Evolutionary conservation across 164 flowering plant genomes (phyloP).

Genomic region (Nymphaea colorata): DNA sequence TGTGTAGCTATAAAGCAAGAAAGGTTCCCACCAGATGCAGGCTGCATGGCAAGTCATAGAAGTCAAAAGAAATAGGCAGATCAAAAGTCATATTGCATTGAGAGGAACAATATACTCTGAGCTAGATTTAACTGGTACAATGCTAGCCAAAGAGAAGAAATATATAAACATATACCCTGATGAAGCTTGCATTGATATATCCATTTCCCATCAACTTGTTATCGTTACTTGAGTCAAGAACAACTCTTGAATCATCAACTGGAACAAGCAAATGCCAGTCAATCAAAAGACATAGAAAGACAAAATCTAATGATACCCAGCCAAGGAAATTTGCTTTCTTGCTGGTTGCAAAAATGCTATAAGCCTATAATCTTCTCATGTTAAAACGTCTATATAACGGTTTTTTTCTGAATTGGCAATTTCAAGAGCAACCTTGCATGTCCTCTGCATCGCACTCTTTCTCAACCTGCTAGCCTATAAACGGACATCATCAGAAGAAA

Average conservation of each 20-base stretch:
- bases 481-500: neutral
- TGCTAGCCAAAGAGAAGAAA: too few species aligned
- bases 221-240: constrained; percentile 43
- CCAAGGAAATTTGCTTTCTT: neutral
- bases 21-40: constrained; percentile 34
- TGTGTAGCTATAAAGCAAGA: constrained; percentile 88
- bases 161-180: constrained; percentile 22
- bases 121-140: too few species aligned
- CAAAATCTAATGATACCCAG: neutral
- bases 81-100: neutral
- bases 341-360: neutral
- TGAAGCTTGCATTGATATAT: constrained; percentile 79
- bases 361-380: constrained; percentile 19
- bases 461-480: constrained; percentile 46
- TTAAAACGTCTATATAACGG: constrained; percentile 64
- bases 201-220: constrained; percentile 39
- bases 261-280: constrained; percentile 6
- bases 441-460: constrained; percentile 29
- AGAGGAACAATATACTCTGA: neutral
- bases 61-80: neutral
- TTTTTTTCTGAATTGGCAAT: constrained; percentile 50
- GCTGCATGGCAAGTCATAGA: constrained; percentile 27
- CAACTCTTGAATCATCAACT: constrained; percentile 74
- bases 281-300: neutral
- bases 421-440: constrained; percentile 55